phyloP scores from a whole-genome alignment of 139 green algal genomes.

The Pleodorina starrii region DNA sequence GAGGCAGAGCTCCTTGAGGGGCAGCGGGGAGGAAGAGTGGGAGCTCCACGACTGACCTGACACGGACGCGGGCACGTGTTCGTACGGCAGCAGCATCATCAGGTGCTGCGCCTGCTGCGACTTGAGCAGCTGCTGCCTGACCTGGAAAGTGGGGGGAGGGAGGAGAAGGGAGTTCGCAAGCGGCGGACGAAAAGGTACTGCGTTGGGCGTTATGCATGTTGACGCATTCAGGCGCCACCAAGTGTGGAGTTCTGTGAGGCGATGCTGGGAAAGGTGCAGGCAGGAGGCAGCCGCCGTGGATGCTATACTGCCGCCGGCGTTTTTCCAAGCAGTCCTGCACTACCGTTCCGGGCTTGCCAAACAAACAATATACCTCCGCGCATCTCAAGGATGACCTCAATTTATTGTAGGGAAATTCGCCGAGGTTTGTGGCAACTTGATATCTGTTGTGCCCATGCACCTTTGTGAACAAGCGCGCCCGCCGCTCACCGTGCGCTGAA shows the following conservation, averaged over 20 bases:
- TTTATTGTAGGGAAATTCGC: background rate
- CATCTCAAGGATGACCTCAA: background rate
- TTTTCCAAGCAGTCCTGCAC: background rate
- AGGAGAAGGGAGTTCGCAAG: background rate
- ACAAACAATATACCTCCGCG: no score
- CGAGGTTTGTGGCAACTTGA: background rate
- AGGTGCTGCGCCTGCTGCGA: background rate
- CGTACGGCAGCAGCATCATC: background rate
- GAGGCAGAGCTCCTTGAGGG: background rate
- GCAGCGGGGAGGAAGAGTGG: no score
- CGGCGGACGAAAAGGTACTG: background rate
- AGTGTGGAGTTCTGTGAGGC: no score
- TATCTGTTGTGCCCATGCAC: no score
- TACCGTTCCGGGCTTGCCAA: no score
- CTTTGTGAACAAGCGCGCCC: no score
- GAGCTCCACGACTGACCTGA: no score
- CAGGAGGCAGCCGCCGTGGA: no score
- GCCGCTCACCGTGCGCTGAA: background rate
- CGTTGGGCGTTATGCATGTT: background rate
- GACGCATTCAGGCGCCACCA: no score
- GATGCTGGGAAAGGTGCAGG: no score
- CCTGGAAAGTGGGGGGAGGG: background rate
- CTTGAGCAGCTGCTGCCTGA: background rate
- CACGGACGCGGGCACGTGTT: background rate
- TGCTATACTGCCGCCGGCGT: no score